A percentile compares a stretch with the other conserved stretches of the same genome.
phyloP scores from a whole-genome alignment of 2,329 filamentous ascomycete genomes.

The Trichoderma semiorbis region DNA sequence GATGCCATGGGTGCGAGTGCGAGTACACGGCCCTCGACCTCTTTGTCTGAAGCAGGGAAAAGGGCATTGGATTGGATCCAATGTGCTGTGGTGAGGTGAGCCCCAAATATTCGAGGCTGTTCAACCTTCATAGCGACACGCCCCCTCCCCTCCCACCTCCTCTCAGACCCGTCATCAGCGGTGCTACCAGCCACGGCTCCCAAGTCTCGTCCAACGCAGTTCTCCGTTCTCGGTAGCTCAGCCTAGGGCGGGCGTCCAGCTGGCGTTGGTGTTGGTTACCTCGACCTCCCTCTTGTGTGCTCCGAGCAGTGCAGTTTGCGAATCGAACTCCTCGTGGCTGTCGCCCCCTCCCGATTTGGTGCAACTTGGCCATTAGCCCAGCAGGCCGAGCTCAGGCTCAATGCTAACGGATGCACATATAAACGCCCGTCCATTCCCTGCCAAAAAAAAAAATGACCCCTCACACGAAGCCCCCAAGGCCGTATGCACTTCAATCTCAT shows the following conservation, averaged over 20 bases:
- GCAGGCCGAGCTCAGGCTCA: conserved; percentile 5
- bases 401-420: conserved; percentile 40
- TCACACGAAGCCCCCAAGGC: neutral
- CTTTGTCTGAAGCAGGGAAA: neutral
- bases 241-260: conserved; percentile 9
- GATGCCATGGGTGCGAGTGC: neutral
- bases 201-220: neutral
- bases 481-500: neutral
- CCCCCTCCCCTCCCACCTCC: neutral
- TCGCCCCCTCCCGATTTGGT: conserved; percentile 16
- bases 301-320: conserved; percentile 11
- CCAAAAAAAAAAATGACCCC: neutral
- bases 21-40: neutral
- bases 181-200: neutral
- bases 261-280: neutral
- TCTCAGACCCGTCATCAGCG: neutral
- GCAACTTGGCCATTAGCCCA: conserved; percentile 8
- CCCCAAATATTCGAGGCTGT: neutral
- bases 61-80: neutral
- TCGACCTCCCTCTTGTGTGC: conserved; percentile 2
- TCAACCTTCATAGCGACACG: conserved; percentile 10
- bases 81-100: neutral
- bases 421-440: conserved; percentile 46
- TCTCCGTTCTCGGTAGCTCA: neutral
- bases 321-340: neutral